Evolutionary conservation across 805 yeast genomes (phyloP).

Genomic region (Ogataea kodamae): DNA sequence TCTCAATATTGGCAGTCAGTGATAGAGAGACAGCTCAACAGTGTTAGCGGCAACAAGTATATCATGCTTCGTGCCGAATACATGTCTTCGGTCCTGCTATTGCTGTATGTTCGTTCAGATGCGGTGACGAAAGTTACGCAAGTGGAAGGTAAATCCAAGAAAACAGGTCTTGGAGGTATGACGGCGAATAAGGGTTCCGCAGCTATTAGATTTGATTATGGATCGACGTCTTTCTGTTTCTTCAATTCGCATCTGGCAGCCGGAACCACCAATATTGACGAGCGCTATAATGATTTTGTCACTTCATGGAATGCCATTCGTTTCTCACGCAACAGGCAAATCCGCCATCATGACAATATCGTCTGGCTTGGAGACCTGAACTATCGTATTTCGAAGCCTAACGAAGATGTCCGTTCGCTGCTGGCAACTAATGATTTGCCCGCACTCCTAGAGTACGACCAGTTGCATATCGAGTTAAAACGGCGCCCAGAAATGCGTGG

Average conservation of each 20-base stretch:
- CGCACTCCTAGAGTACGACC: conserved; percentile 67
- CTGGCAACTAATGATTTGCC: conserved; percentile 44
- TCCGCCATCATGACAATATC: conserved; percentile 79
- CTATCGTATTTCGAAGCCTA: conserved; percentile 68
- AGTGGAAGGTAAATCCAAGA: conserved; percentile 92
- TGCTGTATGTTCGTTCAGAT: conserved; percentile 57
- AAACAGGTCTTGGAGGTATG: conserved; percentile 95
- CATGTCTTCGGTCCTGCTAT: conserved; percentile 63
- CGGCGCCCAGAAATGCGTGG: conserved; percentile 68
- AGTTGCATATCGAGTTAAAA: conserved; percentile 70
- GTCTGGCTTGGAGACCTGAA: conserved; percentile 96
- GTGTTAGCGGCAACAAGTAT: conserved; percentile 36
- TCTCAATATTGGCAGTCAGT: conserved; percentile 75
- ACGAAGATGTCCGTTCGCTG: conserved; percentile 66
- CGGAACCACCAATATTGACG: conserved; percentile 76
- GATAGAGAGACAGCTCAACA: conserved; percentile 60
- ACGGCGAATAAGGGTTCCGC: conserved; percentile 97
- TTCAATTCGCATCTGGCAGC: conserved; percentile 94
- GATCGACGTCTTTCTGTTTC: conserved; percentile 75
- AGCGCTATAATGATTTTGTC: conserved; percentile 80
- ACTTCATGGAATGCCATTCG: conserved; percentile 72
- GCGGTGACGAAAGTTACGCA: conserved; percentile 55
- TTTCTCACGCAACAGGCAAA: conserved; percentile 72
- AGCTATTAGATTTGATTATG: conserved; percentile 82
- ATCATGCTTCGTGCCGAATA: conserved; percentile 70